Percentiles rank a stretch among this genome's conserved stretches.
Evolutionary conservation across 257 asterid genomes (phyloP).

Genomic region (Petunia axillaris): DNA sequence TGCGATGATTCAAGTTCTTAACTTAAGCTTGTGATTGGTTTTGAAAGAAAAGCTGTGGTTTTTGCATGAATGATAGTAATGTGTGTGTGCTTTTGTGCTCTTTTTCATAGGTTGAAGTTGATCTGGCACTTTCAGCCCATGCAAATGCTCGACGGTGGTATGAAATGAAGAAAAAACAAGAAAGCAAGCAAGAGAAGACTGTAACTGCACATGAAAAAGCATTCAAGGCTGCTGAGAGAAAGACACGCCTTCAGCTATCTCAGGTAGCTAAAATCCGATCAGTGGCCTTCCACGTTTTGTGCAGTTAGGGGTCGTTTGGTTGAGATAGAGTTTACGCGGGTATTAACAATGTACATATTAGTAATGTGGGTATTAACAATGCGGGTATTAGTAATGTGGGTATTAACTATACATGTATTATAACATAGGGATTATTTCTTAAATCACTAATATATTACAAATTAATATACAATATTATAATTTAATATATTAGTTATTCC

Average conservation of each 20-base stretch:
- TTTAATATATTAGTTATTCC: too few relatives aligned
- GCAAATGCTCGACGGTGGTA: slow-evolving; percentile 99
- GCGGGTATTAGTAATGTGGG: too few relatives aligned
- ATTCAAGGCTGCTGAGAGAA: slow-evolving; percentile 95
- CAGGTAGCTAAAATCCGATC: slow-evolving; percentile 60
- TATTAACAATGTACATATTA: too few relatives aligned
- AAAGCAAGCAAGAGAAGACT: slow-evolving; percentile 96
- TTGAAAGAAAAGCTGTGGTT: background rate
- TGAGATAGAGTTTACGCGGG: too few relatives aligned
- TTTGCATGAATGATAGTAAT: slow-evolving; percentile 1
- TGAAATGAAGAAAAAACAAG: slow-evolving; percentile 93
- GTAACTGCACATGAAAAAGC: slow-evolving; percentile 92
- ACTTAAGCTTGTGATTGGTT: background rate
- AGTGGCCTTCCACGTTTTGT: slow-evolving; percentile 27
- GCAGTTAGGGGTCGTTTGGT: background rate
- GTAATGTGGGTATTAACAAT: too few relatives aligned
- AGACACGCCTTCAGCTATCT: slow-evolving; percentile 87
- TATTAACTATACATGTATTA: too few relatives aligned
- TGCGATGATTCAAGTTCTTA: slow-evolving; percentile 3
- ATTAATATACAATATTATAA: too few relatives aligned
- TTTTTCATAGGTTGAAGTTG: slow-evolving; percentile 84
- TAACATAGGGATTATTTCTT: too few relatives aligned
- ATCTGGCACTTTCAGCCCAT: slow-evolving; percentile 95
- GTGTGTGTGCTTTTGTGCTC: background rate
- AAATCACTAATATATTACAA: too few relatives aligned